Percentiles rank a stretch among this genome's conserved stretches.
These are phyloP conservation scores for Gracilaria domingensis DNA, from an alignment of 23 red algal genomes.

Conservation along the genomic window DNA sequence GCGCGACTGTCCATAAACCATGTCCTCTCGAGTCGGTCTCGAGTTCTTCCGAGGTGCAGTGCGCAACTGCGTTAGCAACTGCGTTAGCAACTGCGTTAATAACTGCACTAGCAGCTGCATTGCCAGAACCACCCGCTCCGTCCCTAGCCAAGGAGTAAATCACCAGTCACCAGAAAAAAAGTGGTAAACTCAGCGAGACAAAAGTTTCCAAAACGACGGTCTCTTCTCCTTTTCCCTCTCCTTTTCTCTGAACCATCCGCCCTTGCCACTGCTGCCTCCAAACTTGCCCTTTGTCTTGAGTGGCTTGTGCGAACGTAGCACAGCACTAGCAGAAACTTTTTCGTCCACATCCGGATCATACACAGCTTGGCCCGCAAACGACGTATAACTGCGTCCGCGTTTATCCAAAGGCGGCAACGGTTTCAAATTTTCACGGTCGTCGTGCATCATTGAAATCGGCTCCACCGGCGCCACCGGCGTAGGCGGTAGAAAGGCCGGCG, in stretches of 20 bases:
- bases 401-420: not conserved
- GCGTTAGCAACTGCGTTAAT: too few species aligned
- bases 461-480: not conserved
- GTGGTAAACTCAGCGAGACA: constrained; percentile 16
- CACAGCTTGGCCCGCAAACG: not conserved
- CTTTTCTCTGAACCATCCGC: constrained; percentile 13
- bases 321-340: not conserved
- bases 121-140: too few species aligned
- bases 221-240: constrained; percentile 23
- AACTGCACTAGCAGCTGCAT: too few species aligned
- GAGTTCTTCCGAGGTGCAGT: not conserved
- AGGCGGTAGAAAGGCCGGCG: constrained; percentile 4
- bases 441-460: not conserved
- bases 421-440: not conserved
- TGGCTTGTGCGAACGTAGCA: not conserved
- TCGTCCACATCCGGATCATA: not conserved
- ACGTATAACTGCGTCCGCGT: constrained; percentile 42
- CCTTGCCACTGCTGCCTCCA: not conserved
- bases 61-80: too few species aligned
- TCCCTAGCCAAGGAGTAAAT: too few species aligned
- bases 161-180: too few species aligned
- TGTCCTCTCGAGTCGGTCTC: constrained; percentile 5
- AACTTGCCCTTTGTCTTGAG: constrained; percentile 2
- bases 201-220: constrained; percentile 47
- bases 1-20: too few species aligned